These are phyloP conservation scores for Backusella mclennaniae DNA, from an alignment of 192 early-diverging fungal genomes.

Conservation along the genomic window DNA sequence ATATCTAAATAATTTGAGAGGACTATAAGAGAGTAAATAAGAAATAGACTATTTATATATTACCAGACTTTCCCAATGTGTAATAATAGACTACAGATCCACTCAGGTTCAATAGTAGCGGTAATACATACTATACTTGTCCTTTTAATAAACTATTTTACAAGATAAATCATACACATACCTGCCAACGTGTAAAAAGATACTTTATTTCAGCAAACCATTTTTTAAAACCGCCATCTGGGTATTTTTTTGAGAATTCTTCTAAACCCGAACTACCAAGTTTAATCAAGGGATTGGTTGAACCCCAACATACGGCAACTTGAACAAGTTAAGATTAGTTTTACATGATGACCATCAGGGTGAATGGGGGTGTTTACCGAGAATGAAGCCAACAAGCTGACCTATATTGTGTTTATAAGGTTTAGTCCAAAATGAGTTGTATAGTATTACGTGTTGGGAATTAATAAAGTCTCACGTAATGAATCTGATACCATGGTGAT, in stretches of 20 bases:
- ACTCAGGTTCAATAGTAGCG: conserved; percentile 84
- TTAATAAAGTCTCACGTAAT: conserved; percentile 5
- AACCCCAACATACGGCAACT: conserved; percentile 92
- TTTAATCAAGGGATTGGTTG: conserved; percentile 97
- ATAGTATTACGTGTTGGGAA: neutral
- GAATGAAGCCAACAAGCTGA: conserved; percentile 20
- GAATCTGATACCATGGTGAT: neutral
- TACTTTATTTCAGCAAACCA: conserved; percentile 74
- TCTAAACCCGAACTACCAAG: conserved; percentile 82
- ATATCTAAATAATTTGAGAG: conserved; percentile 55
- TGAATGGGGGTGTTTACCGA: neutral
- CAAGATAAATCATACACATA: conserved; percentile 16
- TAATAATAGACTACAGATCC: conserved; percentile 94
- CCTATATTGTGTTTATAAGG: neutral
- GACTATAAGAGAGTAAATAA: neutral
- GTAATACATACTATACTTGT: conserved; percentile 68
- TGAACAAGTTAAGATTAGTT: neutral
- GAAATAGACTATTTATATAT: neutral
- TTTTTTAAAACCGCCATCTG: conserved; percentile 43
- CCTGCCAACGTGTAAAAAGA: conserved; percentile 85
- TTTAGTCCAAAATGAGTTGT: neutral
- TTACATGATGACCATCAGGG: neutral
- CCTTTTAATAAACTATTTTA: neutral
- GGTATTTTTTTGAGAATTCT: conserved; percentile 42
- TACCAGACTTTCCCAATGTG: conserved; percentile 75